Conservation (phyloP, 306 rosid species). For the Quercus rubra region DNA sequence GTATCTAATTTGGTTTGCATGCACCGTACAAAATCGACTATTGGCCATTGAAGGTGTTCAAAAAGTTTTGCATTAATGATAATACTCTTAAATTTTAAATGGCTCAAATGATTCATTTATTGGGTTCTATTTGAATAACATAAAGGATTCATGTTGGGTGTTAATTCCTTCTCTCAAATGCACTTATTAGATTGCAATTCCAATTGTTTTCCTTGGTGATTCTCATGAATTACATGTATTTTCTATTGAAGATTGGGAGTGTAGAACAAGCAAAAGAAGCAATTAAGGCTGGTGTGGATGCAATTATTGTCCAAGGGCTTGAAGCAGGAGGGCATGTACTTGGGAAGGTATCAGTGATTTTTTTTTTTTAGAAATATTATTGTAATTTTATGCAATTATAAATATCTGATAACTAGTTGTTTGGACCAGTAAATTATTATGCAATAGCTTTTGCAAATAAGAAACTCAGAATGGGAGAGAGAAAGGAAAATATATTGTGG, state of each 20-base stretch:
- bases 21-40: not conserved
- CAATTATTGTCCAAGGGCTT: constrained; percentile 76
- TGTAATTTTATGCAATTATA: not conserved
- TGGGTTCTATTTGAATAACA: no score
- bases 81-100: not conserved
- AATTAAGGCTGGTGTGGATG: constrained; percentile 68
- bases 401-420: not conserved
- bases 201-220: not conserved
- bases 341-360: constrained; percentile 56
- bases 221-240: constrained; percentile 11
- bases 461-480: not conserved
- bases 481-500: not conserved
- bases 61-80: not conserved
- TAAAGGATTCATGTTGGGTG: not conserved
- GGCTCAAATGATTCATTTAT: no score
- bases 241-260: constrained; percentile 56
- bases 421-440: not conserved
- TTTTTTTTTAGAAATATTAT: constrained; percentile 1
- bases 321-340: constrained; percentile 98
- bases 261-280: constrained; percentile 53
- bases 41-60: not conserved
- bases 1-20: not conserved
- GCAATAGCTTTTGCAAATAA: not conserved
- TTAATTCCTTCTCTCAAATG: not conserved
- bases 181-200: not conserved